A percentile compares a stretch with the other conserved stretches of the same genome.
Conservation (phyloP, 2,329 filamentous ascomycete genomes). For the Clarireedia hainanense region DNA sequence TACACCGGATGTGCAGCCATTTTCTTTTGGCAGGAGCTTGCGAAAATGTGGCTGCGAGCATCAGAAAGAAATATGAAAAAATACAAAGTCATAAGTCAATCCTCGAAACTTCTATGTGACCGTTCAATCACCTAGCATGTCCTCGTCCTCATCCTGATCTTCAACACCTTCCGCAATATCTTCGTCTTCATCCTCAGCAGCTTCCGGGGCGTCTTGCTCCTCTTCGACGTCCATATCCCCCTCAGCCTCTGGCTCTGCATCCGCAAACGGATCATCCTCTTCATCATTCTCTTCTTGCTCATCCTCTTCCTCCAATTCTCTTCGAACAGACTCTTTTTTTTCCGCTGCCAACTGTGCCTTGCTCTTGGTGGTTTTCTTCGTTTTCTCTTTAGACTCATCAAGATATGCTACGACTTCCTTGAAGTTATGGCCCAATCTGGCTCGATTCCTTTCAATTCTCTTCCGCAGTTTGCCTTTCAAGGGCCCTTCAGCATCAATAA, state of each 20-base stretch:
- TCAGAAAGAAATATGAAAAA: too few relatives aligned
- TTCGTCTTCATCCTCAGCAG: constrained; percentile 32
- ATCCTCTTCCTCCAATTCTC: constrained; percentile 23
- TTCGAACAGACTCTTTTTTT: constrained; percentile 36
- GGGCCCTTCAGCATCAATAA: constrained; percentile 58
- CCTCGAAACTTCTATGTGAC: neutral
- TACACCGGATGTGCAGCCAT: too few relatives aligned
- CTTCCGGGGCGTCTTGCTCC: constrained; percentile 44
- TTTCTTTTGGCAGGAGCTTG: too few relatives aligned
- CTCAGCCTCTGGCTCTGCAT: constrained; percentile 45
- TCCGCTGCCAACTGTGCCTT: constrained; percentile 37
- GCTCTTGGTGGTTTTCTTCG: constrained; percentile 29
- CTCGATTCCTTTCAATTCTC: constrained; percentile 70
- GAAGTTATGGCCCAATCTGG: constrained; percentile 76
- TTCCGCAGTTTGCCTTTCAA: constrained; percentile 57
- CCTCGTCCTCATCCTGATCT: constrained; percentile 28
- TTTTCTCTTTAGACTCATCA: constrained; percentile 56
- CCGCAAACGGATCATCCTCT: constrained; percentile 36
- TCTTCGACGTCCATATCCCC: constrained; percentile 42
- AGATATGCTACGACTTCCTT: constrained; percentile 76
- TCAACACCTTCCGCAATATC: constrained; percentile 22
- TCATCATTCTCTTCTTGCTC: constrained; percentile 20
- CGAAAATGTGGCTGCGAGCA: too few relatives aligned
- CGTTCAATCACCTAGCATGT: constrained; percentile 36
- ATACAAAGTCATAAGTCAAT: constrained; percentile 1